Evolutionary conservation across 116 monocot genomes (phyloP), one percentile per base, ranked within the genome.

Genomic region (Zostera marina): DNA sequence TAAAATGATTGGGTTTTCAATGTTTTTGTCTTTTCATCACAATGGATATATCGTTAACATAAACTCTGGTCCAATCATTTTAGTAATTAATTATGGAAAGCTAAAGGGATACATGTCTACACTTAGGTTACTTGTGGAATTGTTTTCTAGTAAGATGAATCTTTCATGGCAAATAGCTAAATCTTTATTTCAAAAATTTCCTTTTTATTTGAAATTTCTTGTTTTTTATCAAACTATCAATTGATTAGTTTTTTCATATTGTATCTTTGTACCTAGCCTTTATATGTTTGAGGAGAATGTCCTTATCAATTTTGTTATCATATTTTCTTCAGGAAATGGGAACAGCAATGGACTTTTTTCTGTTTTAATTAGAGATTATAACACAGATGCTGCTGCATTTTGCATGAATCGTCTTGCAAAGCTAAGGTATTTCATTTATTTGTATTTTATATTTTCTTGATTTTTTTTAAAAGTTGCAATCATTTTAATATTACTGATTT

Each of bases 331-430:
- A 98, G 98, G 98, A 63, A 98, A 98, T 83, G 98, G 98, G 14
- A 90, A 78, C 47, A 98, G 86, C 66, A 66, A 79, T 77, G 98
- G 98, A 14, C 75, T 98, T 63, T 98, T 80, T 60, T 72, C 98
- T 62, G 83, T 87, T 73, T 78, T 98, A 55, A 49, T 90, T 40
- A 80, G 91, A 74, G 90, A 98, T 66, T 98, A 98, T 47, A 83
- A 78, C 77, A 49, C 81, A 68, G 79, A 90, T 79, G 98, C 90
- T 72, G 98, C 98, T 73, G 98, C 91, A 5, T 75, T 79, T 60
- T 98, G 98, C 69, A 98, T 98, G 98, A 87, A 83, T 49, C 80
- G 91, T 62, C 64, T 98, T 59, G 98, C 98, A 64, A 98, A 98
- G 70, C 63, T 98, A 51, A 98, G 98, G 98, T 90, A 69, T 32